A percentile compares a stretch with the other conserved stretches of the same genome.
Evolutionary conservation across 2,329 filamentous ascomycete species (phyloP).

Genomic region (Pseudogymnoascus sp.): DNA sequence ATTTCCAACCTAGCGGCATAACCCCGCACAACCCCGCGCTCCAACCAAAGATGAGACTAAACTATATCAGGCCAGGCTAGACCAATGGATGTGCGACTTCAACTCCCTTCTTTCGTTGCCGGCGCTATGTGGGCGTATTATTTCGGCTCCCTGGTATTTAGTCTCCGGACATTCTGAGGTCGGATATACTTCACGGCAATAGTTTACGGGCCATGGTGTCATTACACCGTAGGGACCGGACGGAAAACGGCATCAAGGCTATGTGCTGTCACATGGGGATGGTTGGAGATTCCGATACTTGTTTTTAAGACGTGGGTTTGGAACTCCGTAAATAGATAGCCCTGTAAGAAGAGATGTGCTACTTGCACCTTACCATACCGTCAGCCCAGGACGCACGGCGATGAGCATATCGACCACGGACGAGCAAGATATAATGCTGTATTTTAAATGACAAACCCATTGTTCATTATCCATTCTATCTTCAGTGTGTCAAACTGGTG

Average conservation of each 20-base stretch:
- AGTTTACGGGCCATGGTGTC: background rate
- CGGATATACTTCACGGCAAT: conserved; percentile 5
- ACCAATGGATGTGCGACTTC: background rate
- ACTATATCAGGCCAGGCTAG: background rate
- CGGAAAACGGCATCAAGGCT: background rate
- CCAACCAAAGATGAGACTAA: background rate
- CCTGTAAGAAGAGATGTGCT: background rate
- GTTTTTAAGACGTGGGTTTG: background rate
- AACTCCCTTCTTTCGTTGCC: conserved; percentile 3
- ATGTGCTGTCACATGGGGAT: background rate
- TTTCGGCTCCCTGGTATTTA: background rate
- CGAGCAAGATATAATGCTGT: background rate
- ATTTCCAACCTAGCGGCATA: background rate
- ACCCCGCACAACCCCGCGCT: conserved; percentile 9
- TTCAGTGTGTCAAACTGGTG: background rate
- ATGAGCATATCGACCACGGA: background rate
- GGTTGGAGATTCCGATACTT: background rate
- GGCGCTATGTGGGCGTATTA: conserved; percentile 7
- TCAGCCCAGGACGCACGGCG: background rate
- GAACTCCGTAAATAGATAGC: background rate
- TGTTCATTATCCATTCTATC: background rate
- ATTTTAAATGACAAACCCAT: background rate
- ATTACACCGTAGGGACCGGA: background rate
- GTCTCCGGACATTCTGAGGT: background rate
- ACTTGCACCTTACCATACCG: background rate